phyloP scores from a whole-genome alignment of 2,329 filamentous ascomycete species.

The Blumeria graminis region DNA sequence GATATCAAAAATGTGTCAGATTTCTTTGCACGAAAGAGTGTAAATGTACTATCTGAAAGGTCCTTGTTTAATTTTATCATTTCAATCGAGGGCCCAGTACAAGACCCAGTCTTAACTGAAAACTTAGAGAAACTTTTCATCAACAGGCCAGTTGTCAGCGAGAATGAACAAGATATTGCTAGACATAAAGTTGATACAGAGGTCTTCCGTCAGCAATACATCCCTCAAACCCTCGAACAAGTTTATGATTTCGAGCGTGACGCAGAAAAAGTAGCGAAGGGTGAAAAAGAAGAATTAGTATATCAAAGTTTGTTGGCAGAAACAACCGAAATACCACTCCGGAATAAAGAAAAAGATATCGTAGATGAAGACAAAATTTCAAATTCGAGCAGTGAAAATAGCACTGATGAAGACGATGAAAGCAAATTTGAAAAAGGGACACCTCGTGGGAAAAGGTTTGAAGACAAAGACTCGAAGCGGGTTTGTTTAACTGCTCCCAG shows the following conservation, averaged over 20 bases:
- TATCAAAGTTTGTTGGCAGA: conserved; percentile 69
- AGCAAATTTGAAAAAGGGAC: conserved; percentile 36
- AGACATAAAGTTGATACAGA: conserved; percentile 60
- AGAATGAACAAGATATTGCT: conserved; percentile 26
- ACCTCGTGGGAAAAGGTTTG: conserved; percentile 62
- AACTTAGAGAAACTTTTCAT: conserved; percentile 44
- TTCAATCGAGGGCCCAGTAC: conserved; percentile 29
- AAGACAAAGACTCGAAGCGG: conserved; percentile 79
- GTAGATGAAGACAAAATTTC: conserved; percentile 11
- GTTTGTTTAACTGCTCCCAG: conserved; percentile 16
- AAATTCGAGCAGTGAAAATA: conserved; percentile 20
- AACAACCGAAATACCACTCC: conserved; percentile 23
- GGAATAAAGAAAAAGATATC: conserved; percentile 20
- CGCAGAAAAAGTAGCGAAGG: conserved; percentile 48
- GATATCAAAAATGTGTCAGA: conserved; percentile 93
- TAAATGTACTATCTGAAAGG: conserved; percentile 58
- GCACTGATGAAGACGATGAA: conserved; percentile 24
- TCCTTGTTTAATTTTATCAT: conserved; percentile 70
- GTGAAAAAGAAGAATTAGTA: conserved; percentile 52
- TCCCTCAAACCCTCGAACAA: conserved; percentile 83
- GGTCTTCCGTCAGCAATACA: conserved; percentile 89
- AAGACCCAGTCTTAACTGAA: conserved; percentile 34
- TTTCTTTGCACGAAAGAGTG: conserved; percentile 71
- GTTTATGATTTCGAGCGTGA: conserved; percentile 93
- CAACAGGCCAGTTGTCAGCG: conserved; percentile 27